Percentiles rank a stretch among this genome's conserved stretches.
Evolutionary conservation across 257 asterid genomes (phyloP).

Genomic region (Knoxia roxburghii): DNA sequence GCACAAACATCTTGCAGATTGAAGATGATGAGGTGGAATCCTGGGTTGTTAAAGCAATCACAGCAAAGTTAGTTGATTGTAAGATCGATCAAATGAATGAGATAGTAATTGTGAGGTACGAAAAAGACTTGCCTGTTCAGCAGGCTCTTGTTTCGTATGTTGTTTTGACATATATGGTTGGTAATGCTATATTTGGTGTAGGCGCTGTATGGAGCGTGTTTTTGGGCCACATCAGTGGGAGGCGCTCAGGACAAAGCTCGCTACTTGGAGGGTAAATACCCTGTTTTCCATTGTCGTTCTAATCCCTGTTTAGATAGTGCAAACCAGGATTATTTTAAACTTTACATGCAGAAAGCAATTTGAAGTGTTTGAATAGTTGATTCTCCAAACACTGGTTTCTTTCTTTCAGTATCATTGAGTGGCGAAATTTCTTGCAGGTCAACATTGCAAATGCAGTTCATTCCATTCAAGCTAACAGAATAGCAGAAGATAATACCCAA

Average conservation of each 20-base stretch:
- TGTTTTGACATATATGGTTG: background rate
- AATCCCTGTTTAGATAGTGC: background rate
- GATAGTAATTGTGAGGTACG: constrained; percentile 70
- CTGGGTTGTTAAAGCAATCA: constrained; percentile 91
- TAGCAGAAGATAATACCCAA: constrained; percentile 61
- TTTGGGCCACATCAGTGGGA: constrained; percentile 81
- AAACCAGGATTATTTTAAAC: background rate
- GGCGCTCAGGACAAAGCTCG: constrained; percentile 64
- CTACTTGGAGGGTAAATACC: constrained; percentile 72
- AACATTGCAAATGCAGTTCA: constrained; percentile 57
- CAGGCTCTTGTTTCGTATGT: background rate
- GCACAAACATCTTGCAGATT: constrained; percentile 37
- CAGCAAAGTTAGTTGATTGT: constrained; percentile 74
- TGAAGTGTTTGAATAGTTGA: background rate
- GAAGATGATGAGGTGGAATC: constrained; percentile 72
- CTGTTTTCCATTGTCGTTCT: background rate
- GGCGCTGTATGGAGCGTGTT: constrained; percentile 66
- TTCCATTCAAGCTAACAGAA: constrained; percentile 77
- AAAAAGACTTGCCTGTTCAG: background rate
- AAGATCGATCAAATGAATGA: constrained; percentile 92
- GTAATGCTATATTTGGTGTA: constrained; percentile 27
- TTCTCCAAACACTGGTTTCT: background rate
- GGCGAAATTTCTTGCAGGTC: constrained; percentile 36
- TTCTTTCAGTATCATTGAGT: background rate
- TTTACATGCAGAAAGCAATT: too few relatives aligned